A percentile compares a stretch with the other conserved stretches of the same genome.
Conservation (phyloP, 257 asterid genomes). For the Ajuga chamaepitys region DNA sequence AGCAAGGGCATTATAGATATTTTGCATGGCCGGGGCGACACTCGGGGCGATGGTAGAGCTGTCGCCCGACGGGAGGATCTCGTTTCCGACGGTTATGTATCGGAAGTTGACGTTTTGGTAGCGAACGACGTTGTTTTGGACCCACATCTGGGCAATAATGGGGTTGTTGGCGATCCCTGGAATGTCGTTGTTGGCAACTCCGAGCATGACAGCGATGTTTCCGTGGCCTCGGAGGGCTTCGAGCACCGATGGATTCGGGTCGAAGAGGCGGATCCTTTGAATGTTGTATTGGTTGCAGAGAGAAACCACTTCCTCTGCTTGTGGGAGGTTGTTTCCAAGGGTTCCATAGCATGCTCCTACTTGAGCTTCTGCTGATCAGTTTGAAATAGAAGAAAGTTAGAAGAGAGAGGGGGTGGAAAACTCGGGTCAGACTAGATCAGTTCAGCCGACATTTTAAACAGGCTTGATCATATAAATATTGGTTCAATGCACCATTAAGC, state of each 20-base stretch:
- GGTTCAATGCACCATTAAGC: too few relatives aligned
- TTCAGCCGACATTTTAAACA: too few relatives aligned
- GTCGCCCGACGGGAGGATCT: constrained; percentile 13
- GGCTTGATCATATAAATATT: too few relatives aligned
- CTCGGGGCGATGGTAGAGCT: constrained; percentile 1
- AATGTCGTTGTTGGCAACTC: constrained; percentile 23
- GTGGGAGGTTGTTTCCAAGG: constrained; percentile 22
- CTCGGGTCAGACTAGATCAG: too few relatives aligned
- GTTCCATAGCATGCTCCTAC: constrained; percentile 42
- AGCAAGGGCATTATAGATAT: constrained; percentile 9
- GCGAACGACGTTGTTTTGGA: constrained; percentile 13
- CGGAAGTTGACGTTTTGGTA: constrained; percentile 3
- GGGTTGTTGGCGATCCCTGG: constrained; percentile 8
- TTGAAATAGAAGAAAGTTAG: background rate
- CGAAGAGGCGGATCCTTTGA: constrained; percentile 15
- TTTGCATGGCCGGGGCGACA: constrained; percentile 23
- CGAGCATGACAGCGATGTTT: constrained; percentile 24
- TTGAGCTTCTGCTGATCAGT: constrained; percentile 9
- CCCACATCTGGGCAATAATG: constrained; percentile 28
- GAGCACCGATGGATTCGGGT: constrained; percentile 29
- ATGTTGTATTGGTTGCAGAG: constrained; percentile 28
- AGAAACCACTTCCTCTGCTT: constrained; percentile 11
- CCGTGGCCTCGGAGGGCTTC: constrained; percentile 22
- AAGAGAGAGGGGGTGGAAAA: too few relatives aligned
- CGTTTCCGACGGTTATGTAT: constrained; percentile 35